These are phyloP conservation scores for Oryza glumipatula DNA, from an alignment of 176 grass and related monocot species.

Conservation along the genomic window DNA sequence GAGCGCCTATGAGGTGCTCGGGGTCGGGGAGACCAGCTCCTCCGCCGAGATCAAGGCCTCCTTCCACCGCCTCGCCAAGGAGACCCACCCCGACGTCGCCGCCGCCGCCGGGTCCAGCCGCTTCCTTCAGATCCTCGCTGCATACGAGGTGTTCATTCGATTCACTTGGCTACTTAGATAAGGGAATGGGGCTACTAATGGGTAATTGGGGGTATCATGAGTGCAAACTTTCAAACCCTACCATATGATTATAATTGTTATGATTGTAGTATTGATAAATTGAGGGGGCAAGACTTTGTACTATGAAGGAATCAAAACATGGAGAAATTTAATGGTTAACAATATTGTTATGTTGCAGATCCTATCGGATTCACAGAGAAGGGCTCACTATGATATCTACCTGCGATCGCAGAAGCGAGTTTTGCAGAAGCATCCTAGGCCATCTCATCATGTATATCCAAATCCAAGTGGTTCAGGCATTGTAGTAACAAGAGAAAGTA, in stretches of 20 bases:
- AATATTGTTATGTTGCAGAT: conserved; percentile 54
- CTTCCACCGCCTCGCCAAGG: conserved; percentile 89
- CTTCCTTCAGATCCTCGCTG: conserved; percentile 86
- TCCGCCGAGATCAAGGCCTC: conserved; percentile 80
- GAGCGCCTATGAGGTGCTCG: conserved; percentile 94
- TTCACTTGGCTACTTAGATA: neutral
- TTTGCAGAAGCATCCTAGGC: conserved; percentile 53
- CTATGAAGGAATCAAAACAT: neutral
- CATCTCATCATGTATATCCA: conserved; percentile 45
- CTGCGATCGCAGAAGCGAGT: conserved; percentile 60
- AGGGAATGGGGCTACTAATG: neutral
- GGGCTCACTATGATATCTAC: conserved; percentile 80
- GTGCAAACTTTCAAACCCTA: neutral
- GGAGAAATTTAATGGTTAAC: neutral
- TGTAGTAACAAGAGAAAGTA: conserved; percentile 62
- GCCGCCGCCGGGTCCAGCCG: conserved; percentile 49
- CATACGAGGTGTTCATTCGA: conserved; percentile 68
- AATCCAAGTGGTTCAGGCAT: conserved; percentile 54
- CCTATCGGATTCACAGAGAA: conserved; percentile 79
- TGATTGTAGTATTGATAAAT: neutral
- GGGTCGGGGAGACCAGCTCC: conserved; percentile 73
- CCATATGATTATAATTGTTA: too few relatives aligned
- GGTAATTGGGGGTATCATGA: neutral
- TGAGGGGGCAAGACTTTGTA: neutral
- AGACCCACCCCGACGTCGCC: conserved; percentile 86